phyloP scores from a whole-genome alignment of 75 land plant genomes.

The Chamaecyparis obtusa region DNA sequence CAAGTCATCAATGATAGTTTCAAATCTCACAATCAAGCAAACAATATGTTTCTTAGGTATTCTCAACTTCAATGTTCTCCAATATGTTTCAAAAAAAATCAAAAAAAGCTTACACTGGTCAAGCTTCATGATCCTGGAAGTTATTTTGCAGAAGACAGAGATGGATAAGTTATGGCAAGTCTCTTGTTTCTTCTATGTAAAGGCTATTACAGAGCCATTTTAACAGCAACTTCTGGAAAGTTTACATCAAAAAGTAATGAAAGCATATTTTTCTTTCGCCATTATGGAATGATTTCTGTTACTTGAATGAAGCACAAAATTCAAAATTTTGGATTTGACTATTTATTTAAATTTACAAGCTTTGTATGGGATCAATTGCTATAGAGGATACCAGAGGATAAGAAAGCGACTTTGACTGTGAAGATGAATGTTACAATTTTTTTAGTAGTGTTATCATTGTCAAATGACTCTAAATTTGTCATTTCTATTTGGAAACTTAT shows the following conservation, averaged over 20 bases:
- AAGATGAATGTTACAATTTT: not conserved
- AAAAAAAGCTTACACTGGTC: constrained; percentile 2
- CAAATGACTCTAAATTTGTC: not conserved
- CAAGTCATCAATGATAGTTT: constrained; percentile 9
- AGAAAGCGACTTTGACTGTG: not conserved
- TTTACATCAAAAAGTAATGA: constrained; percentile 4
- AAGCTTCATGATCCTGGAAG: not conserved
- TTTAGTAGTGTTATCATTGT: not conserved
- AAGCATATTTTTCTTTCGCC: not conserved
- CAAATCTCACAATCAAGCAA: not conserved
- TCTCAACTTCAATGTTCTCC: not conserved
- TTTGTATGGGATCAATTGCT: not conserved
- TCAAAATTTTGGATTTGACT: not conserved
- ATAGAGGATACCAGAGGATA: not conserved
- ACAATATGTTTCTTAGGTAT: not conserved
- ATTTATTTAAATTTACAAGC: not conserved
- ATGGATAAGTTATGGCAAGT: not conserved
- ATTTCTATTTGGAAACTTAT: not conserved
- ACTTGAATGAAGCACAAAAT: not conserved
- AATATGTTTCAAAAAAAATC: not conserved
- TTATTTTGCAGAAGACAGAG: not conserved
- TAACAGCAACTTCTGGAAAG: not conserved
- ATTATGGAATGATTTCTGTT: constrained; percentile 2
- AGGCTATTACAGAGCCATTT: not conserved
- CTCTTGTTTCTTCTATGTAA: constrained; percentile 3